These are phyloP conservation scores for Trichophyton equinum DNA, from an alignment of 2,329 filamentous ascomycete genomes.

Conservation along the genomic window DNA sequence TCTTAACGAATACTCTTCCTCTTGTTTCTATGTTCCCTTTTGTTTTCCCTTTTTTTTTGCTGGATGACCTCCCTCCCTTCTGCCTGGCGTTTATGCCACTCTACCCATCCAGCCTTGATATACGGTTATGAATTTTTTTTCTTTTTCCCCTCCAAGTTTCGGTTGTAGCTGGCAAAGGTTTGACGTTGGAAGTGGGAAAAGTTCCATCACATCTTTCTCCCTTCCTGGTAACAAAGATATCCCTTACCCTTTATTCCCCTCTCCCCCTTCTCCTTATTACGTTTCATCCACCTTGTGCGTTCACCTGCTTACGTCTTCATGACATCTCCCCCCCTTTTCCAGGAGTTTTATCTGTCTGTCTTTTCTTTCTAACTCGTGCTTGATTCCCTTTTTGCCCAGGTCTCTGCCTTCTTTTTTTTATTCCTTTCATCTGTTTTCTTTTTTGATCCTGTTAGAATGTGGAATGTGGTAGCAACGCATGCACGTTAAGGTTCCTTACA, in stretches of 20 bases:
- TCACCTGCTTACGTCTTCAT: constrained; percentile 3
- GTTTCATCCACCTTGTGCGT: background rate
- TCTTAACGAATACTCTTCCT: constrained; percentile 12
- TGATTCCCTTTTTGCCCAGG: background rate
- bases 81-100: background rate
- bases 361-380: background rate
- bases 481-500: constrained; percentile 5
- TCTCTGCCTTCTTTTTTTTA: background rate
- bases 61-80: background rate
- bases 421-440: constrained; percentile 8
- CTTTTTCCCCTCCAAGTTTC: background rate
- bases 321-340: constrained; percentile 2
- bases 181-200: background rate
- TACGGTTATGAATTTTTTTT: background rate
- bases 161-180: constrained; percentile 2
- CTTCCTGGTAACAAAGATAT: constrained; percentile 2
- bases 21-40: constrained; percentile 1
- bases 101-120: background rate
- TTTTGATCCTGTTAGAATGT: constrained; percentile 2
- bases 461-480: constrained; percentile 2
- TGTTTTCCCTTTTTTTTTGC: background rate
- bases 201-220: background rate
- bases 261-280: background rate
- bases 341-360: constrained; percentile 4
- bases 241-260: background rate